Evolutionary conservation across 2,329 filamentous ascomycete genomes (phyloP).

Genomic region (Macrophomina tecta): DNA sequence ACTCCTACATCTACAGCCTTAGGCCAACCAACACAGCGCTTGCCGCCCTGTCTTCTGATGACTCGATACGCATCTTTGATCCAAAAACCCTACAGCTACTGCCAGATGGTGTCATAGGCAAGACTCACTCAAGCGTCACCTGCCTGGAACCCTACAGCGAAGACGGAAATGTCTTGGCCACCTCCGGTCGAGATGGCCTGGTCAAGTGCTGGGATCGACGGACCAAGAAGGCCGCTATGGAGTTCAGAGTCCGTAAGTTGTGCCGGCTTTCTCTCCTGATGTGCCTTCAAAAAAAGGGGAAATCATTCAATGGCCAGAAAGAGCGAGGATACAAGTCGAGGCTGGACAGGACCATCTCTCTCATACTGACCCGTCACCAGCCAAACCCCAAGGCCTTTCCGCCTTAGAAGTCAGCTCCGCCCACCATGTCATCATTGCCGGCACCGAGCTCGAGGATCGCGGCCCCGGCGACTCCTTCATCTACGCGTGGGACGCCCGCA

Average conservation of each 20-base stretch:
- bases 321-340: neutral
- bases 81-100: slow-evolving; percentile 61
- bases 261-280: neutral
- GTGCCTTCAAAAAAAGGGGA: neutral
- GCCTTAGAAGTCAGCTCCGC: slow-evolving; percentile 67
- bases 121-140: slow-evolving; percentile 68
- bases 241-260: slow-evolving; percentile 44
- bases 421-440: slow-evolving; percentile 69
- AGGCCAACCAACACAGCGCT: slow-evolving; percentile 49
- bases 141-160: slow-evolving; percentile 64
- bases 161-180: slow-evolving; percentile 64
- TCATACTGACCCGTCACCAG: slow-evolving; percentile 39
- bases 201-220: slow-evolving; percentile 72
- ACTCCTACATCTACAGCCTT: slow-evolving; percentile 48
- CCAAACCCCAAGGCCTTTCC: slow-evolving; percentile 61
- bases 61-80: slow-evolving; percentile 71
- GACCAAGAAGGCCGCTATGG: slow-evolving; percentile 53
- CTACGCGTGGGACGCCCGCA: slow-evolving; percentile 50
- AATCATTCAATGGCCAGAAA: neutral
- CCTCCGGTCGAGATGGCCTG: slow-evolving; percentile 73
- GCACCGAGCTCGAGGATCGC: slow-evolving; percentile 69
- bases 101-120: slow-evolving; percentile 53
- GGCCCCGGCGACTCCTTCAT: slow-evolving; percentile 51
- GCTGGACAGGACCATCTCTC: neutral
- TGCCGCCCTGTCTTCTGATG: slow-evolving; percentile 72